A percentile compares a stretch with the other conserved stretches of the same genome.
Conservation (phyloP, 169 alveolate genomes). For the Plasmodium vivax region DNA sequence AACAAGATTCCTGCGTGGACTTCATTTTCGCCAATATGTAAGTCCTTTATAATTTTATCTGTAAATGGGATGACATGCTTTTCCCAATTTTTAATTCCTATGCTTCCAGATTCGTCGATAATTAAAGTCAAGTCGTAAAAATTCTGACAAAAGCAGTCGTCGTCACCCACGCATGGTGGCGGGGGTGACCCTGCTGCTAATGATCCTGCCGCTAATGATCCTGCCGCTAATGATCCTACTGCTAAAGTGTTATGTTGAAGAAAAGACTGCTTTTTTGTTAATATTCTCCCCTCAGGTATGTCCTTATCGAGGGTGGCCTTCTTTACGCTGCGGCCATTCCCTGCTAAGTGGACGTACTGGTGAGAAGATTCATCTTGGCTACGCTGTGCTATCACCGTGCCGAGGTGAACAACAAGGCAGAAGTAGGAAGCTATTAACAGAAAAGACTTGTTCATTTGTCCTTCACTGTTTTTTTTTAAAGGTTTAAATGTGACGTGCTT, state of each 20-base stretch:
- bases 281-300: background rate
- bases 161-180: conserved; percentile 53
- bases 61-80: conserved; percentile 59
- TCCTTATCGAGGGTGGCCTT: conserved; percentile 2
- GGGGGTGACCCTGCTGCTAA: background rate
- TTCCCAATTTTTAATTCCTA: conserved; percentile 24
- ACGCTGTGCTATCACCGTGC: conserved; percentile 3
- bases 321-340: background rate
- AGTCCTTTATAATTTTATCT: conserved; percentile 36
- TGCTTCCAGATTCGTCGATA: conserved; percentile 70
- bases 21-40: conserved; percentile 36
- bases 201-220: background rate
- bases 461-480: conserved; percentile 24
- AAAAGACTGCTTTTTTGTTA: conserved; percentile 15
- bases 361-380: conserved; percentile 33
- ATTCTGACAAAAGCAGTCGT: conserved; percentile 50
- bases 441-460: conserved; percentile 63
- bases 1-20: conserved; percentile 66
- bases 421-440: conserved; percentile 40
- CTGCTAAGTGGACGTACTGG: conserved; percentile 4
- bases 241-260: conserved; percentile 13
- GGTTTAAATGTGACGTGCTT: background rate
- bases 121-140: conserved; percentile 70
- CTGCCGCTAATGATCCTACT: background rate
- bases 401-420: conserved; percentile 30